Percentiles rank a stretch among this genome's conserved stretches.
phyloP scores from a whole-genome alignment of 2,329 filamentous ascomycete species.

The Pseudocercospora macadamiae region DNA sequence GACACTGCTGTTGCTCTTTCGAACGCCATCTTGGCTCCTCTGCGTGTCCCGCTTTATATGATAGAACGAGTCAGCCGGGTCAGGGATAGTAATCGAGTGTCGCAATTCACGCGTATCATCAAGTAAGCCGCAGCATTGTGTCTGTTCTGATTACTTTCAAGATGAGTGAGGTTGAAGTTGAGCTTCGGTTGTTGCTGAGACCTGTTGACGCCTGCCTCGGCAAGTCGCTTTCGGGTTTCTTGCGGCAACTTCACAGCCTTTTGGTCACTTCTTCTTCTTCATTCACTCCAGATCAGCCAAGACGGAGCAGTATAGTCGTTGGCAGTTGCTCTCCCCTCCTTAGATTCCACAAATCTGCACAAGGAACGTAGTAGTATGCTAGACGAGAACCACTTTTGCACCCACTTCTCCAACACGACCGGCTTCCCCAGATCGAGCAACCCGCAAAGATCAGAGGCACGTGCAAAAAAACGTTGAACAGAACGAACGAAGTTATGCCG shows the following conservation, averaged over 20 bases:
- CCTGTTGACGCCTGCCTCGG: neutral
- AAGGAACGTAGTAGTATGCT: neutral
- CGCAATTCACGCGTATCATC: neutral
- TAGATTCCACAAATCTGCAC: neutral
- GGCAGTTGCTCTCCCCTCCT: neutral
- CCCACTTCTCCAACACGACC: neutral
- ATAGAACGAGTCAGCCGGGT: neutral
- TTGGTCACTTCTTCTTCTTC: neutral
- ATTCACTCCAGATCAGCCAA: neutral
- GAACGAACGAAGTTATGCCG: neutral
- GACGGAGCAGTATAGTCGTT: neutral
- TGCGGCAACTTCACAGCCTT: neutral
- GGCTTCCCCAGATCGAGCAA: neutral
- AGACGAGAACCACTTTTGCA: neutral
- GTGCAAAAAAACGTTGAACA: neutral
- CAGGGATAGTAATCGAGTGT: neutral
- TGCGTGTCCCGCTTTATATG: neutral
- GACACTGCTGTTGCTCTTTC: constrained; percentile 51
- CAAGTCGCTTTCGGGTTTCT: neutral
- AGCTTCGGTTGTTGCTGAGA: neutral
- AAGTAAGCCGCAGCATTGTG: constrained; percentile 1
- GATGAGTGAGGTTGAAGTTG: constrained; percentile 4
- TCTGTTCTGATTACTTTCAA: neutral
- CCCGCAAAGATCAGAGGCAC: neutral
- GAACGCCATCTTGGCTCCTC: constrained; percentile 27